Conservation (phyloP, 441 rosid genomes). For the Corymbia calophylla region DNA sequence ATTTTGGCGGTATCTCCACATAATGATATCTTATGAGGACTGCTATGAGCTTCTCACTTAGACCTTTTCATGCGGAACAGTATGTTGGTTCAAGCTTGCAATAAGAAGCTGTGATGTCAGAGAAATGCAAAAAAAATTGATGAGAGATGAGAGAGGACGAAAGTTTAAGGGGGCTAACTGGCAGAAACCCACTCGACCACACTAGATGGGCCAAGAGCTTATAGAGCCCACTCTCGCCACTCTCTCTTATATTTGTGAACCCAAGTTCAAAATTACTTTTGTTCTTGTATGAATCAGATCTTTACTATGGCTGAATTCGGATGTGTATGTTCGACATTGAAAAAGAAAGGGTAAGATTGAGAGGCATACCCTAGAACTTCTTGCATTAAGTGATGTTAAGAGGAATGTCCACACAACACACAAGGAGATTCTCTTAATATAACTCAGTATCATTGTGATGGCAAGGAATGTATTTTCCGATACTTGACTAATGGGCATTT, state of each 20-base stretch:
- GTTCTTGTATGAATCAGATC: not conserved
- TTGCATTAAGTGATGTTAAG: not conserved
- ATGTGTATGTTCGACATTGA: not conserved
- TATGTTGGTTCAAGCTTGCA: not conserved
- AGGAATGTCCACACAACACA: not conserved
- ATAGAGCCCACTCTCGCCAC: not conserved
- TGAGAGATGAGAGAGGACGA: not conserved
- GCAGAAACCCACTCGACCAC: not conserved
- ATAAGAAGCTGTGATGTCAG: not conserved
- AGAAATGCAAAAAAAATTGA: not conserved
- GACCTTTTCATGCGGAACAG: not conserved
- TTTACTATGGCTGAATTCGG: not conserved
- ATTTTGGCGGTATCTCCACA: not conserved
- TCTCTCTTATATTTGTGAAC: not conserved
- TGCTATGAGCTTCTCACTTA: not conserved
- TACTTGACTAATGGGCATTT: not conserved
- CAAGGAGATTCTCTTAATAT: not conserved
- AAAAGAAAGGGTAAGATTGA: not conserved
- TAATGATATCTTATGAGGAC: not conserved
- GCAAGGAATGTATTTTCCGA: not conserved
- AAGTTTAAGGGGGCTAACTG: not conserved
- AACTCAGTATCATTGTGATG: not conserved
- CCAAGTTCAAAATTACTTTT: not conserved
- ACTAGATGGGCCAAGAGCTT: not conserved
- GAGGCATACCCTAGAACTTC: not conserved